Base-by-base conservation (phyloP, 108 stramenopile genomes). In the Bacterosira constricta region DNA sequence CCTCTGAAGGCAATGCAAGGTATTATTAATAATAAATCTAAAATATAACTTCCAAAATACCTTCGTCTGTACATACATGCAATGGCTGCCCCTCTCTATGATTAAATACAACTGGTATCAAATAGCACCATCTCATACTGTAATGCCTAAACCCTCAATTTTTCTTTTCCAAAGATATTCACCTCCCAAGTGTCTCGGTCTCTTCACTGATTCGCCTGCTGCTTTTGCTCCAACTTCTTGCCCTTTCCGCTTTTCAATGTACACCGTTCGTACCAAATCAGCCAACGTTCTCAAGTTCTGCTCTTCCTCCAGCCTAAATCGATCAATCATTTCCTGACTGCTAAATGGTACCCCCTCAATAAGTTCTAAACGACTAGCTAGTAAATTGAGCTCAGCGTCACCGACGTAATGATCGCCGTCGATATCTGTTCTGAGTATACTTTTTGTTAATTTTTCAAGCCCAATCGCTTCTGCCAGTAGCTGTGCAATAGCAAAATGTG, bases 281-380 rank as follows among this genome's bases (percentile, higher is more conserved):
- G 49, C 67, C 17, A 76, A 66, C 21, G 29, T 63, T 26, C 17
- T 29, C 44, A 76, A 37, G 20, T 52, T 56, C 11, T 55, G 52
- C 41, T 29, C 55, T 3, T 52, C 3, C 25, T 36, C 50, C 23
- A 26, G 31, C 42, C 30, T 12, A 61, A 67, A 75, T 13, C 31
- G 42, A 21, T 38, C 20, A 31, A 41, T 49, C 57, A 75, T 29
- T 39, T 75, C 74, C 37, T 67, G 23, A 11, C 29, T 64, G 27
- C 65, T 67, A 41, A 75, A 75, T 0, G 74, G 74, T 13, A 66
- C 57, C 7, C 74, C 74, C 47, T 66, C 74, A 26, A 66, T 66
- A 20, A 37, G 32, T 32, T 77, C 59, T 30, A 77, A 51, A 5
- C 76, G 46, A 26, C 27, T 25, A 20, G 76, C 61, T 36, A 69